Evolutionary conservation across 2,329 filamentous ascomycete species (phyloP).

Genomic region (Sporothrix luriei): DNA sequence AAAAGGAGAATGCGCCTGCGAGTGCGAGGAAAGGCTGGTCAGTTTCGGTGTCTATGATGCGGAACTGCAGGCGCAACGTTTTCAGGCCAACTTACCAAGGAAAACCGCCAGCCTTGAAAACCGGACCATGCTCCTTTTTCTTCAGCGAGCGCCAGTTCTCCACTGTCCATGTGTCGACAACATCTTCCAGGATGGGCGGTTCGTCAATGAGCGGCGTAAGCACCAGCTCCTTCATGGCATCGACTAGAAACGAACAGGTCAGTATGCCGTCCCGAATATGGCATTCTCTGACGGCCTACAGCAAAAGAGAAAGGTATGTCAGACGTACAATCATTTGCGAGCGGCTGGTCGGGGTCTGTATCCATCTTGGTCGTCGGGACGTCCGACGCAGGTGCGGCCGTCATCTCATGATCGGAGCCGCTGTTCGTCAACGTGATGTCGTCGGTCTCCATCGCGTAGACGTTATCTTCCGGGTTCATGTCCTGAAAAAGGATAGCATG

Average conservation of each 20-base stretch:
- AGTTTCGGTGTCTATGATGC: not conserved
- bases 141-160: constrained; percentile 75
- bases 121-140: constrained; percentile 83
- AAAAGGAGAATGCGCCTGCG: constrained; percentile 92
- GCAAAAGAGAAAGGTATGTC: not conserved
- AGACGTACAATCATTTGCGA: constrained; percentile 58
- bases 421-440: constrained; percentile 53
- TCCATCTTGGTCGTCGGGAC: constrained; percentile 54
- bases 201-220: constrained; percentile 74
- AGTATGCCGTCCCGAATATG: constrained; percentile 34
- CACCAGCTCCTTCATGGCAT: constrained; percentile 81
- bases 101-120: constrained; percentile 81
- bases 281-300: not conserved
- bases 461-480: constrained; percentile 49
- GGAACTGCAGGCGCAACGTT: not conserved
- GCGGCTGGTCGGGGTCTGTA: constrained; percentile 51
- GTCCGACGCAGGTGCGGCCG: constrained; percentile 60
- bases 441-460: constrained; percentile 60
- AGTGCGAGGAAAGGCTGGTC: constrained; percentile 42
- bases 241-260: constrained; percentile 56
- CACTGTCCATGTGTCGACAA: constrained; percentile 82
- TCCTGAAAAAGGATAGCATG: constrained; percentile 48
- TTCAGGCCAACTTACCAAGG: constrained; percentile 69
- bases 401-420: constrained; percentile 52
- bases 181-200: constrained; percentile 76